Conservation (phyloP, 2,329 filamentous ascomycete genomes). For the Arthroderma uncinatum region DNA sequence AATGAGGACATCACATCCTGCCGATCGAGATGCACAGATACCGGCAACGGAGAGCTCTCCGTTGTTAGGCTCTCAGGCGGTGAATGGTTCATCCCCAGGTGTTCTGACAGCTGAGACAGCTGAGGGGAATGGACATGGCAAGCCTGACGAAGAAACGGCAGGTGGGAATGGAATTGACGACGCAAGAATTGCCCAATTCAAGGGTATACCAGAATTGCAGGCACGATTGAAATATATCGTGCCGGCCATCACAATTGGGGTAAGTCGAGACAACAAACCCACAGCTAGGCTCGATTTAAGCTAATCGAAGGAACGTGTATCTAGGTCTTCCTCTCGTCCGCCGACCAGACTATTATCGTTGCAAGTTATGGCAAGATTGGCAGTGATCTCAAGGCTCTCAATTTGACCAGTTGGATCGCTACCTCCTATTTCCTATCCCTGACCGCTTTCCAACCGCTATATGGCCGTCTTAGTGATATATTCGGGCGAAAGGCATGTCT, state of each 20-base stretch:
- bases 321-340: conserved; percentile 59
- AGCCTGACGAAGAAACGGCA: conserved; percentile 14
- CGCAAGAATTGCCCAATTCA: conserved; percentile 26
- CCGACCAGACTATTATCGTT: conserved; percentile 67
- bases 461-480: conserved; percentile 59
- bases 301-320: background rate
- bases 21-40: background rate
- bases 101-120: conserved; percentile 13
- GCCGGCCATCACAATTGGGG: conserved; percentile 52
- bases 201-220: conserved; percentile 40
- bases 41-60: conserved; percentile 36
- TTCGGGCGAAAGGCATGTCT: conserved; percentile 58
- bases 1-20: conserved; percentile 7
- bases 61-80: conserved; percentile 29
- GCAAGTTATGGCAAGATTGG: conserved; percentile 70
- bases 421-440: conserved; percentile 60
- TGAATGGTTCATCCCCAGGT: conserved; percentile 11
- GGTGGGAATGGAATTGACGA: conserved; percentile 23
- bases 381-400: conserved; percentile 61
- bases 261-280: conserved; percentile 26
- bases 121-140: conserved; percentile 13
- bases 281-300: background rate
- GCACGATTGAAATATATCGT: conserved; percentile 47
- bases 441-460: conserved; percentile 64
- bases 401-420: conserved; percentile 65